Evolutionary conservation across 1,284 basidiomycete genomes (phyloP), one percentile per base, ranked within the genome.

Genomic region (Ganoderma sp.): DNA sequence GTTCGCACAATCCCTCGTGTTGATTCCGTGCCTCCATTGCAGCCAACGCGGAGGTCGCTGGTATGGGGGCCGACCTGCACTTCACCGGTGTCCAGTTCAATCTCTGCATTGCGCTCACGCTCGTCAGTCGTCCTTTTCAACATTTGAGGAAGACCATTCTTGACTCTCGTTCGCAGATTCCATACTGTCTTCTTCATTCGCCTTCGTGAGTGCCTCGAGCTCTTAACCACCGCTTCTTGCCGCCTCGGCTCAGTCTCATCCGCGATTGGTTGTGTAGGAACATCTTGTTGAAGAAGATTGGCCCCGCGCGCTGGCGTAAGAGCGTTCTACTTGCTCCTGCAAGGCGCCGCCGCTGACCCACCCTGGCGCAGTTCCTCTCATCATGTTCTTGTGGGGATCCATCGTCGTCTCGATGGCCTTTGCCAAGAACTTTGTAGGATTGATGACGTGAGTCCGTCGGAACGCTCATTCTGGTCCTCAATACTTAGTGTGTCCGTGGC

Each of bases 31-130:
- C 10, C 41, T 8, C 37, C 19, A 4, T 32, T 39, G 15, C 52
- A 73, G 72, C 70, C 4, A 73, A 73, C 50, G 72, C 72, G 19
- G 71, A 71, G 67, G 67, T 71, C 7, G 72, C 72, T 7, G 72
- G 72, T 1, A 19, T 73, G 25, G 59, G 64, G 2, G 43, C 43
- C 0, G 72, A 70, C 28, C 48, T 73, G 14, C 66, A 67, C 34
- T 50, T 73, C 12, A 73, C 68, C 0, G 72, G 72, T 14, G 39
- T 70, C 2, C 68, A 73, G 34, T 73, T 70, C 62, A 73, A 70
- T 15, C 70, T 73, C 2, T 70, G 68, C 39, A 59, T 63, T 14
- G 72, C 72, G 0, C 57, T 71, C 8, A 69, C 71, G 59, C 68
- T 71, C 39, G 72, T 73, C 28, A 1, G 65, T 19, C 28, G 3